Evolutionary conservation across 176 grass and related monocot species (phyloP).

Genomic region (Cymbopogon citratus): DNA sequence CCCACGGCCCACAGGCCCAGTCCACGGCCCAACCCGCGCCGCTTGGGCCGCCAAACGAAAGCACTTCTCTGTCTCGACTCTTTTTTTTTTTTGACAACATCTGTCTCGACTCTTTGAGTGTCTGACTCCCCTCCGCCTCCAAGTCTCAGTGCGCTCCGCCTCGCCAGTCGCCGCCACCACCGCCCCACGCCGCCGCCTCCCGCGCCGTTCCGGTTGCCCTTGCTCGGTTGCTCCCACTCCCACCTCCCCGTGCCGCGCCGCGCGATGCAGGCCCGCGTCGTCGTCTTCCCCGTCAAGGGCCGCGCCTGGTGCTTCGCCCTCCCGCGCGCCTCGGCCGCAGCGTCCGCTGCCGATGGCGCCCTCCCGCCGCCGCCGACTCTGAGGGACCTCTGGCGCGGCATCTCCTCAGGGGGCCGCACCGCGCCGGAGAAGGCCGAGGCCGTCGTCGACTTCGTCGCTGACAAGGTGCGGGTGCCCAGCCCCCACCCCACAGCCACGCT

Average conservation of each 20-base stretch:
- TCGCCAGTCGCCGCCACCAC: neutral
- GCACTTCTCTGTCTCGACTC: neutral
- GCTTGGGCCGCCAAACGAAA: neutral
- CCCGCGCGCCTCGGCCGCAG: slow-evolving; percentile 5
- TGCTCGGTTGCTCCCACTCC: neutral
- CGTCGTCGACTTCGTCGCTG: slow-evolving; percentile 55
- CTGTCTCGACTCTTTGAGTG: neutral
- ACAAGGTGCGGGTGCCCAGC: slow-evolving; percentile 69
- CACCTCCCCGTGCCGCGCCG: slow-evolving; percentile 25
- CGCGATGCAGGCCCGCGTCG: slow-evolving; percentile 74
- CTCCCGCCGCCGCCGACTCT: slow-evolving; percentile 26
- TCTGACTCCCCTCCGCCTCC: neutral
- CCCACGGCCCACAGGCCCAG: too few species aligned
- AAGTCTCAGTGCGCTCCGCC: neutral
- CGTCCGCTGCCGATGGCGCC: neutral
- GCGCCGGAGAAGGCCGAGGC: slow-evolving; percentile 60
- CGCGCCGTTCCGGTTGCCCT: neutral
- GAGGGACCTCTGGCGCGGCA: slow-evolving; percentile 59
- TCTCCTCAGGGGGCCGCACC: slow-evolving; percentile 34
- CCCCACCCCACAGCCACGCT: neutral
- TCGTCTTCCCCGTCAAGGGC: slow-evolving; percentile 80
- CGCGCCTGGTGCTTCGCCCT: slow-evolving; percentile 69
- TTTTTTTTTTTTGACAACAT: too few species aligned
- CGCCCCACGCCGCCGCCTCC: neutral
- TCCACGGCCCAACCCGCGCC: neutral